A percentile compares a stretch with the other conserved stretches of the same genome.
Conservation (phyloP, 352 stramenopile genomes). For the Phytopythium oedochilum region DNA sequence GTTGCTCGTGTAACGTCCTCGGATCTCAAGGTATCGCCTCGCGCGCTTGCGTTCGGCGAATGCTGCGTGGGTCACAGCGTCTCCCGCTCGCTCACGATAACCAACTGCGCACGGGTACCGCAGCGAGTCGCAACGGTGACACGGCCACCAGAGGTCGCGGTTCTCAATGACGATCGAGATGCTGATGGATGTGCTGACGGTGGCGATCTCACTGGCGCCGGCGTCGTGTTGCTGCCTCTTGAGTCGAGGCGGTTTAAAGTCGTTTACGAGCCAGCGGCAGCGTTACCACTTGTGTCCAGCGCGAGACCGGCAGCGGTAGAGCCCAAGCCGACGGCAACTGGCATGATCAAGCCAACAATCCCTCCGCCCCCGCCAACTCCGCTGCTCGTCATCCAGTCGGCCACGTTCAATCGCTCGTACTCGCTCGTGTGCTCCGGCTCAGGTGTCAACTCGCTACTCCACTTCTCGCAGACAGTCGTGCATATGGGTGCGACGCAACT, state of each 20-base stretch:
- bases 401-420: constrained; percentile 37
- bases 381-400: constrained; percentile 23
- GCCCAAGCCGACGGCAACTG: constrained; percentile 1
- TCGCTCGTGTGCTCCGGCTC: constrained; percentile 21
- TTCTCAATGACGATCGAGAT: constrained; percentile 14
- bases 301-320: background rate
- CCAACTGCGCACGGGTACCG: constrained; percentile 23
- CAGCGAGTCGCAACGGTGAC: constrained; percentile 28
- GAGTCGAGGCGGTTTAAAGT: constrained; percentile 20
- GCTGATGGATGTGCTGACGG: background rate
- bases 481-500: constrained; percentile 31
- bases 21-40: constrained; percentile 8
- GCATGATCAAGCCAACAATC: constrained; percentile 4
- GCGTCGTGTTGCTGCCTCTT: constrained; percentile 22
- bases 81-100: constrained; percentile 19
- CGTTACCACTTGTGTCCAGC: constrained; percentile 1
- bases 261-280: constrained; percentile 24
- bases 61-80: constrained; percentile 38
- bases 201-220: constrained; percentile 13
- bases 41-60: constrained; percentile 24
- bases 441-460: constrained; percentile 19
- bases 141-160: constrained; percentile 19
- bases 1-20: constrained; percentile 24
- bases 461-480: constrained; percentile 30
- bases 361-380: constrained; percentile 8